phyloP scores from a whole-genome alignment of 2,329 filamentous ascomycete species.

The Ophiostoma pallidulum region DNA sequence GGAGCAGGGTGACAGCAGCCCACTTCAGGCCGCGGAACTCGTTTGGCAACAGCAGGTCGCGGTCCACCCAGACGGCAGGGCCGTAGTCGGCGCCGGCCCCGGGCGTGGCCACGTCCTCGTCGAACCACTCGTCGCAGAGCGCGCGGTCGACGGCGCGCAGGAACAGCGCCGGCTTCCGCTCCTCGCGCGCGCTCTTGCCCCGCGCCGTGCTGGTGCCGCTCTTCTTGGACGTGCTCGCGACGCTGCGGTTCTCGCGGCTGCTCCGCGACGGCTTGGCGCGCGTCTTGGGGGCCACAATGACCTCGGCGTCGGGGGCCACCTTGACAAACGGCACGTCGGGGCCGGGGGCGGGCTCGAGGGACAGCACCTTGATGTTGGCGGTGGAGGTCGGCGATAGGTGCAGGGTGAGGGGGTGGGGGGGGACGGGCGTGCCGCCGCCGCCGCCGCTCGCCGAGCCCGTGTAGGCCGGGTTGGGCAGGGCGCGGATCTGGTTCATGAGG shows the following conservation, averaged over 20 bases:
- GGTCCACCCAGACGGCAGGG: slow-evolving; percentile 76
- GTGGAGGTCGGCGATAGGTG: slow-evolving; percentile 94
- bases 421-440: slow-evolving; percentile 33
- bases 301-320: slow-evolving; percentile 86
- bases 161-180: slow-evolving; percentile 60
- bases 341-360: slow-evolving; percentile 65
- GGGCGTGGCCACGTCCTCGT: slow-evolving; percentile 43
- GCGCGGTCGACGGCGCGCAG: slow-evolving; percentile 68
- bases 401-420: slow-evolving; percentile 71
- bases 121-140: slow-evolving; percentile 67
- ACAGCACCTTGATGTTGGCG: slow-evolving; percentile 79
- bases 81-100: slow-evolving; percentile 39
- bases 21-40: slow-evolving; percentile 67
- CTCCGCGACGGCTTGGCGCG: slow-evolving; percentile 58
- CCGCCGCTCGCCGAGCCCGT: slow-evolving; percentile 36
- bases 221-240: slow-evolving; percentile 67
- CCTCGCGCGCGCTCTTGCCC: slow-evolving; percentile 43
- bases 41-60: slow-evolving; percentile 61
- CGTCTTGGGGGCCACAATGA: slow-evolving; percentile 92
- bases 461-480: slow-evolving; percentile 76
- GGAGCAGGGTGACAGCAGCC: slow-evolving; percentile 77
- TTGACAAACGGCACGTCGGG: slow-evolving; percentile 73
- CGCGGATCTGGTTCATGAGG: slow-evolving; percentile 83
- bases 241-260: slow-evolving; percentile 68
- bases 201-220: slow-evolving; percentile 66